Percentiles rank a stretch among this genome's conserved stretches.
Evolutionary conservation across 2,329 filamentous ascomycete species (phyloP).

Genomic region (Exophiala mesophila): DNA sequence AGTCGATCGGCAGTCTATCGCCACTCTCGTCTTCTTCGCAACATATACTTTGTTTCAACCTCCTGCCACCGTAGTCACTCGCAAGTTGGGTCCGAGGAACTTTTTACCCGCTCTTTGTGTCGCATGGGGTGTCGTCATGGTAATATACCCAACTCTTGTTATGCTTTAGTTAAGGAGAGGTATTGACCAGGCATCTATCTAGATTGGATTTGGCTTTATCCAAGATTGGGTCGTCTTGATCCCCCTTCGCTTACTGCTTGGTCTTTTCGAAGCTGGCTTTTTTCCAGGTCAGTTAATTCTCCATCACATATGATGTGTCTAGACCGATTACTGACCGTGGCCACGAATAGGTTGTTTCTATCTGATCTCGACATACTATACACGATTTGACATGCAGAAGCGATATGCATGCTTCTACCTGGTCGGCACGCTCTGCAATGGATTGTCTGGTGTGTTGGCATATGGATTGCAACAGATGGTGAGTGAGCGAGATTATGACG

Average conservation of each 20-base stretch:
- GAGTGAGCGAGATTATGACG: no score
- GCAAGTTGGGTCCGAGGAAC: constrained; percentile 52
- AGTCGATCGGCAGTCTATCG: not conserved
- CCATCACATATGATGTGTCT: no score
- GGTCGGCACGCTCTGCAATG: constrained; percentile 43
- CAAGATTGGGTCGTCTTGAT: constrained; percentile 28
- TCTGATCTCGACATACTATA: constrained; percentile 42
- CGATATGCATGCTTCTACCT: constrained; percentile 46
- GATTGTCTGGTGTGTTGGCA: constrained; percentile 44
- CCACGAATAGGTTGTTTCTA: constrained; percentile 54
- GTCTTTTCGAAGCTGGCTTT: constrained; percentile 61
- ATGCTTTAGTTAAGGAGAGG: not conserved
- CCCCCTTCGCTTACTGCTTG: constrained; percentile 45
- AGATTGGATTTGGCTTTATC: constrained; percentile 28
- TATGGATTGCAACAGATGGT: constrained; percentile 38
- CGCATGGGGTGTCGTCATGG: constrained; percentile 41
- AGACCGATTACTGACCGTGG: no score
- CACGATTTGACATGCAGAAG: constrained; percentile 29
- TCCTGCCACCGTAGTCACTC: constrained; percentile 62
- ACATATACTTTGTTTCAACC: constrained; percentile 68
- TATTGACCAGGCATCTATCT: not conserved
- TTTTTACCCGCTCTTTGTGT: constrained; percentile 32
- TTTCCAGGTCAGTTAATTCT: constrained; percentile 48
- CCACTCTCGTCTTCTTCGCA: constrained; percentile 63
- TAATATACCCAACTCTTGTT: constrained; percentile 6